phyloP scores from a whole-genome alignment of 2,329 filamentous ascomycete species.

The Cladosporium austrohemisphaericum region DNA sequence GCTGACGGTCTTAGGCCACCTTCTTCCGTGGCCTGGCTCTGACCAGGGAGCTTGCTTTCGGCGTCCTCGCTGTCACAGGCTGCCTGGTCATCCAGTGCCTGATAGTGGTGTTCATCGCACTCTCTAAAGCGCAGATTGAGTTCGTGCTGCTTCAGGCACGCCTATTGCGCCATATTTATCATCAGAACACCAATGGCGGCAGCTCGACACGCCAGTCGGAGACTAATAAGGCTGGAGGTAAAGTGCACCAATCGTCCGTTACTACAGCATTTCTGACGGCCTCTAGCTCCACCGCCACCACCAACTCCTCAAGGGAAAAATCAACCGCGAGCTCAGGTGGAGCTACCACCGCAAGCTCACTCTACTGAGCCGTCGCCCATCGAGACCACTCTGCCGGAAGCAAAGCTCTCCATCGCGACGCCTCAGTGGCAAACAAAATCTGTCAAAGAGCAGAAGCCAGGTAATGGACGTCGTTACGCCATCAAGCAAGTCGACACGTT shows the following conservation, averaged over 20 bases:
- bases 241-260: too few relatives aligned
- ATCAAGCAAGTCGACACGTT: slow-evolving; percentile 1
- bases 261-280: too few relatives aligned
- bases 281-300: background rate
- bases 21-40: background rate
- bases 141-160: background rate
- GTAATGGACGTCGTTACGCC: background rate
- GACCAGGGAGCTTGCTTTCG: background rate
- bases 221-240: too few relatives aligned
- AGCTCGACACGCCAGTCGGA: too few relatives aligned
- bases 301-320: background rate
- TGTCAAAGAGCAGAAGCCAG: background rate
- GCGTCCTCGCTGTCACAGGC: background rate
- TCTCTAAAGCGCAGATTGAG: background rate
- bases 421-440: background rate
- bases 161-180: background rate
- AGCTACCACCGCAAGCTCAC: too few relatives aligned
- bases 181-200: background rate
- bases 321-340: too few relatives aligned
- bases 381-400: too few relatives aligned
- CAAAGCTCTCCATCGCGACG: too few relatives aligned
- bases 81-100: slow-evolving; percentile 4
- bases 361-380: too few relatives aligned
- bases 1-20: background rate
- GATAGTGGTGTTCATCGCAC: background rate